Conservation (phyloP, 2,329 filamentous ascomycete species). For the Pochonia chlamydosporia region DNA sequence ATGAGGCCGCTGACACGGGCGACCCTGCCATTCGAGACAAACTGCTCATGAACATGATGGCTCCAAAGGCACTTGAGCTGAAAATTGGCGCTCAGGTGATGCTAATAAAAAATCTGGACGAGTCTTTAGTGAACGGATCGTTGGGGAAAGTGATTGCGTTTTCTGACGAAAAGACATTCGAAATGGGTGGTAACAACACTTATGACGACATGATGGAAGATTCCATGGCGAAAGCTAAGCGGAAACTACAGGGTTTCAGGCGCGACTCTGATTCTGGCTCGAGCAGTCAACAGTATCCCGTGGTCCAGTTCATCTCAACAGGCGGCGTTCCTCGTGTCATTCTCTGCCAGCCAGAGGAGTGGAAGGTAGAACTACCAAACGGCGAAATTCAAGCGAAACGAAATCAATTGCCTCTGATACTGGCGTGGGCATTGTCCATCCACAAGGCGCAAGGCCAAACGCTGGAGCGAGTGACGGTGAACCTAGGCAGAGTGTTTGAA, state of each 20-base stretch:
- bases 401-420: conserved; percentile 75
- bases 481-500: conserved; percentile 87
- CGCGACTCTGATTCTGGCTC: conserved; percentile 36
- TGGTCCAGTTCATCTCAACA: conserved; percentile 74
- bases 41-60: conserved; percentile 86
- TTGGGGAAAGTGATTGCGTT: conserved; percentile 68
- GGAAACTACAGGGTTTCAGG: conserved; percentile 50
- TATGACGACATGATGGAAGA: conserved; percentile 37
- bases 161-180: conserved; percentile 32
- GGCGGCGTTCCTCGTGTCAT: conserved; percentile 63
- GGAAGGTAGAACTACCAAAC: conserved; percentile 96
- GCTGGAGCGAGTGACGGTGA: conserved; percentile 87
- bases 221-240: conserved; percentile 41
- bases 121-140: conserved; percentile 88
- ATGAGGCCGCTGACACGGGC: conserved; percentile 70
- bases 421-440: conserved; percentile 95
- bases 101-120: conserved; percentile 99
- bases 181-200: conserved; percentile 33
- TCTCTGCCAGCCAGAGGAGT: conserved; percentile 79
- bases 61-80: conserved; percentile 70
- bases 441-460: conserved; percentile 98
- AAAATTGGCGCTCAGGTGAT: conserved; percentile 96
- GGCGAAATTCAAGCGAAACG: conserved; percentile 90
- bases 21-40: conserved; percentile 68
- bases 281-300: conserved; percentile 60